Evolutionary conservation across 371 early-diverging fungal species (phyloP), one percentile per base, ranked within the genome.

Genomic region (Cladochytrium tenue): DNA sequence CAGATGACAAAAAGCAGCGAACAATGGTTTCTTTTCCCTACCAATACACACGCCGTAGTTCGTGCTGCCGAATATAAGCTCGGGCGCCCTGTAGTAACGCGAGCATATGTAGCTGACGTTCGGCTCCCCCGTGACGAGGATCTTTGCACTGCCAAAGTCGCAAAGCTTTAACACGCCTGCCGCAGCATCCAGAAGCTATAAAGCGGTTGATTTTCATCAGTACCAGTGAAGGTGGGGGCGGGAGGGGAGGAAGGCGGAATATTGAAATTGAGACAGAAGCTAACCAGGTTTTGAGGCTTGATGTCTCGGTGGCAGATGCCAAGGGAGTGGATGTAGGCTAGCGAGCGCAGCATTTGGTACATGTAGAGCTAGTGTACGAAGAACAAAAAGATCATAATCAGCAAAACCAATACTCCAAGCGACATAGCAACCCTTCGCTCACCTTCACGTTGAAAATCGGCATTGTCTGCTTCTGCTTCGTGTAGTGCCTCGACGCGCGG

Each of bases 71-170:
- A 99, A 94, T 51, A 99, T 95, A 59, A 97, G 87, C 84, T 99
- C 99, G 1, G 99, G 99, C 20, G 98, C 97, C 57, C 99, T 88
- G 82, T 99, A 99, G 80, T 96, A 98, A 68, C 99, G 88, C 30
- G 99, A 97, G 79, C 99, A 98, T 58, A 99, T 97, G 78, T 99
- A 98, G 58, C 95, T 91, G 57, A 97, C 96, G 78, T 98, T 98
- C 35, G 93, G 93, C 75, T 97, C 97, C 56, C 93, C 95, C 28
- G 89, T 87, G 34, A 93, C 85, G 65, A 99, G 87, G 13, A 92
- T 88, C 78, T 98, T 99, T 58, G 99, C 99, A 71, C 93, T 92
- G 66, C 99, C 99, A 87, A 99, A 96, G 81, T 99, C 99, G 80
- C 99, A 97, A 66, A 99, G 87, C 81, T 99, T 99, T 67, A 97